phyloP scores from a whole-genome alignment of 805 yeast species.

The Wickerhamiella azyma region DNA sequence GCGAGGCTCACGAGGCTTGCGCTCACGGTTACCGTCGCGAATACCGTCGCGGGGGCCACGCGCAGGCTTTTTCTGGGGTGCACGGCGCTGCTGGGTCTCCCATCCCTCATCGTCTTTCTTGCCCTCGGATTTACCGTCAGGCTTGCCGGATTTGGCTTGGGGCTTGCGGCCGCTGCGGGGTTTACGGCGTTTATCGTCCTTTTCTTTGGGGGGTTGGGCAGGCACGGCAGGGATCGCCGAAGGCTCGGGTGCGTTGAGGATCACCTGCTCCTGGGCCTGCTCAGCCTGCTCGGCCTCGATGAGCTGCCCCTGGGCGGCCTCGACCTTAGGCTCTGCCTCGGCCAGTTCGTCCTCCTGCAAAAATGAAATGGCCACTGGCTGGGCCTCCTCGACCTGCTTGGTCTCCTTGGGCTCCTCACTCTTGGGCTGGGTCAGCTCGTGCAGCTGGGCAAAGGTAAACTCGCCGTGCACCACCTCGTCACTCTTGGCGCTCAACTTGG shows the following conservation, averaged over 20 bases:
- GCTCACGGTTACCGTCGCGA: neutral
- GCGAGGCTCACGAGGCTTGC: constrained; percentile 2
- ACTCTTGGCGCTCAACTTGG: constrained; percentile 20
- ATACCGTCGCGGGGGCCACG: neutral
- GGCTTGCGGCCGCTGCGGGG: neutral
- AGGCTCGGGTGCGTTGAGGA: neutral
- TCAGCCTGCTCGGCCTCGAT: neutral
- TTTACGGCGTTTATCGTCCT: neutral
- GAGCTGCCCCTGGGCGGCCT: neutral
- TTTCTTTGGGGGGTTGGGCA: neutral
- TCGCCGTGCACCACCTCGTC: constrained; percentile 18
- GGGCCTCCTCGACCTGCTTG: neutral
- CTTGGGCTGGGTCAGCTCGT: constrained; percentile 1
- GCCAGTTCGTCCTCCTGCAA: constrained; percentile 13
- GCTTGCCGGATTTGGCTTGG: no score
- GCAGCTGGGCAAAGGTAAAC: constrained; percentile 4
- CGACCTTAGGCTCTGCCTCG: neutral
- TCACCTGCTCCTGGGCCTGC: neutral
- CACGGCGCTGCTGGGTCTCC: neutral
- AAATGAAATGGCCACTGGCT: constrained; percentile 7
- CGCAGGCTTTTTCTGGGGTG: neutral
- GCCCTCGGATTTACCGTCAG: no score
- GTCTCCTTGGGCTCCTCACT: neutral
- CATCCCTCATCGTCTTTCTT: neutral
- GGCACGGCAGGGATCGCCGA: neutral